These are phyloP conservation scores for Saccharomycopsis crataegensis DNA, from an alignment of 1,139 yeast genomes.

Conservation along the genomic window DNA sequence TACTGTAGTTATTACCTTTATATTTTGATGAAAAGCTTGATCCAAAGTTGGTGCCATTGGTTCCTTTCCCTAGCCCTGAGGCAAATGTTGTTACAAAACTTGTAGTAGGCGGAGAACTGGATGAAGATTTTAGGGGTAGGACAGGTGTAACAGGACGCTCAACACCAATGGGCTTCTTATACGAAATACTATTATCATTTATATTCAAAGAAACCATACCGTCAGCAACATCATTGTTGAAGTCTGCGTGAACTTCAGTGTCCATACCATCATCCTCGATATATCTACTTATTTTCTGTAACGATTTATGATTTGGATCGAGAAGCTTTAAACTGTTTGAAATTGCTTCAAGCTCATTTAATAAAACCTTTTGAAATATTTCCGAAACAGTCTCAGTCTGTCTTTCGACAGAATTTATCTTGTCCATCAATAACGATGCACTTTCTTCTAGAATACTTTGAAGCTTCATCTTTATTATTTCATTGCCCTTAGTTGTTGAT, in stretches of 20 bases:
- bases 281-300: neutral
- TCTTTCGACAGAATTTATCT: neutral
- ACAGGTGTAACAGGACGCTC: conserved; percentile 8
- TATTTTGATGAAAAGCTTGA: neutral
- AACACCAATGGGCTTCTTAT: neutral
- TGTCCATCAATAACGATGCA: neutral
- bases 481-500: neutral
- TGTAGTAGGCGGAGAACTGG: conserved; percentile 14
- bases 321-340: conserved; percentile 2
- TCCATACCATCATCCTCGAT: neutral
- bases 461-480: neutral
- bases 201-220: conserved; percentile 1
- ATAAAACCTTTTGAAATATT: conserved; percentile 5
- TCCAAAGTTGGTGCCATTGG: neutral
- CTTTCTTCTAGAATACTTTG: neutral
- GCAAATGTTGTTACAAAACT: conserved; percentile 14
- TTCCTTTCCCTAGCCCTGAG: conserved; percentile 1
- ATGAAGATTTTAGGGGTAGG: neutral
- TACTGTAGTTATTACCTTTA: neutral
- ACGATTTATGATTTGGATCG: neutral
- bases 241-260: neutral
- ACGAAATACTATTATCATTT: neutral
- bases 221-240: neutral
- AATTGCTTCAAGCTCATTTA: conserved; percentile 15
- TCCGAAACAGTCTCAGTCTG: neutral